Conservation (phyloP, 768 basidiomycete species). For the Leccinum sublutescens region DNA sequence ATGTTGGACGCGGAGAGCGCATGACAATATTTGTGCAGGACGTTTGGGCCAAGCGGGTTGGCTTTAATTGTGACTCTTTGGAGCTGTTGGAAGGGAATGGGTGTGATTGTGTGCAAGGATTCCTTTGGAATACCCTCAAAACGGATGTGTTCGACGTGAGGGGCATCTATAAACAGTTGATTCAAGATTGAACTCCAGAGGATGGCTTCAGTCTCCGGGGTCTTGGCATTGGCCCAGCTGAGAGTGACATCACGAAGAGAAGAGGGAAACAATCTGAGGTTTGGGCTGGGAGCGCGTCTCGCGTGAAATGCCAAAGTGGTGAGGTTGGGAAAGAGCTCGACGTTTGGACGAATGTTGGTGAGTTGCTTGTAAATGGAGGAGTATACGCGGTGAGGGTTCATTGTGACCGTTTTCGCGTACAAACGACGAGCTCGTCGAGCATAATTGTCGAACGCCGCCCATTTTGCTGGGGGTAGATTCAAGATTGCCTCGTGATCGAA, state of each 20-base stretch:
- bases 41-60: constrained; percentile 22
- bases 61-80: constrained; percentile 21
- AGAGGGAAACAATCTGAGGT: constrained; percentile 22
- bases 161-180: constrained; percentile 18
- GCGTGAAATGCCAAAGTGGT: constrained; percentile 16
- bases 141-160: constrained; percentile 20
- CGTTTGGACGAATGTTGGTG: constrained; percentile 18
- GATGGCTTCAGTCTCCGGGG: constrained; percentile 12
- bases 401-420: constrained; percentile 28
- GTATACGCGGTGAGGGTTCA: constrained; percentile 23
- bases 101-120: constrained; percentile 9
- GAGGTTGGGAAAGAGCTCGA: constrained; percentile 27
- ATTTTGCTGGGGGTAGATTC: constrained; percentile 12
- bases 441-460: constrained; percentile 24
- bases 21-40: constrained; percentile 26
- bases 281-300: constrained; percentile 7
- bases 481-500: constrained; percentile 5
- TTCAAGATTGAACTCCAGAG: constrained; percentile 24
- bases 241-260: constrained; percentile 22
- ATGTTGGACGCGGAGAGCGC: constrained; percentile 19
- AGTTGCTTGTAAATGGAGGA: constrained; percentile 29
- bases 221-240: constrained; percentile 20
- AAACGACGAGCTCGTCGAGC: constrained; percentile 21
- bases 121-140: constrained; percentile 29
- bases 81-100: constrained; percentile 20